Conservation (phyloP, 2,329 filamentous ascomycete species). For the Xylaria sp. region DNA sequence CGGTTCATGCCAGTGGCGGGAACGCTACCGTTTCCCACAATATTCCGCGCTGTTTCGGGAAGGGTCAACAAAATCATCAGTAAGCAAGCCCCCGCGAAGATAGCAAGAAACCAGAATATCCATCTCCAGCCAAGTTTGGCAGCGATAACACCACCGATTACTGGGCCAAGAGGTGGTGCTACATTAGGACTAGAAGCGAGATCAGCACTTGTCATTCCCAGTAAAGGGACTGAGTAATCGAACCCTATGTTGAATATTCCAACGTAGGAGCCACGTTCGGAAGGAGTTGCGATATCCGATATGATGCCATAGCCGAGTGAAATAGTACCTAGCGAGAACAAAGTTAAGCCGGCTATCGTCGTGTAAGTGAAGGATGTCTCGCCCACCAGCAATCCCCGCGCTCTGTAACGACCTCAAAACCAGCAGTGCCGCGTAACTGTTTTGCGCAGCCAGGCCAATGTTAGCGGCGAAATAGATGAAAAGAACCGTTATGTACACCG, state of each 20-base stretch:
- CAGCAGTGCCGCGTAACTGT: conserved; percentile 51
- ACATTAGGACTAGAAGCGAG: conserved; percentile 41
- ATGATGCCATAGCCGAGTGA: conserved; percentile 55
- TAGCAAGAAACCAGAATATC: conserved; percentile 56
- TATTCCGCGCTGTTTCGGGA: conserved; percentile 40
- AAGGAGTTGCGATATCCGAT: conserved; percentile 55
- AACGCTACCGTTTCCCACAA: conserved; percentile 26
- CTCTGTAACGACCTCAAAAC: conserved; percentile 57
- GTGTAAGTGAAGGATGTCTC: neutral
- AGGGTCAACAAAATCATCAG: conserved; percentile 47
- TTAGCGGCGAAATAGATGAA: conserved; percentile 45
- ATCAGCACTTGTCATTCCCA: neutral
- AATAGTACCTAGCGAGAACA: conserved; percentile 24
- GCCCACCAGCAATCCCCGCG: conserved; percentile 19
- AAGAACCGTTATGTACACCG: conserved; percentile 46
- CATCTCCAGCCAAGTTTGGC: conserved; percentile 53
- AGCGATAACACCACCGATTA: conserved; percentile 54
- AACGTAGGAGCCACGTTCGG: conserved; percentile 58
- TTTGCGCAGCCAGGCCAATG: conserved; percentile 51
- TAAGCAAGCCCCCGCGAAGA: conserved; percentile 43
- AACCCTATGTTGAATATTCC: conserved; percentile 46
- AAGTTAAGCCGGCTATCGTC: neutral
- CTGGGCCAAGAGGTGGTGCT: conserved; percentile 43
- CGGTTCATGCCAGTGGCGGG: conserved; percentile 20
- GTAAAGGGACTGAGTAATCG: neutral